Conservation (phyloP, 2,329 filamentous ascomycete species). For the Pseudocercospora fijiensis region DNA sequence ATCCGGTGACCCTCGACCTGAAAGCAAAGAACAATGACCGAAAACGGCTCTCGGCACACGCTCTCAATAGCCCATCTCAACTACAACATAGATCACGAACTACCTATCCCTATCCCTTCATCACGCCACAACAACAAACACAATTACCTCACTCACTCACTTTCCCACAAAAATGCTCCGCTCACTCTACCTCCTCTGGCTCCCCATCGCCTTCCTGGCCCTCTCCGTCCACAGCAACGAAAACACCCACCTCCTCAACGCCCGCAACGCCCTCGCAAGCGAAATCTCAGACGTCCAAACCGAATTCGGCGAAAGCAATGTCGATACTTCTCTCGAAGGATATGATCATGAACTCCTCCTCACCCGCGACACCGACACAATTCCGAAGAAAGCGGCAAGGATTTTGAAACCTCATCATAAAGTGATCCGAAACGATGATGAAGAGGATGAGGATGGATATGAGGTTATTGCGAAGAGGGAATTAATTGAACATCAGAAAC, state of each 20-base stretch:
- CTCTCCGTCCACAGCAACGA: slow-evolving; percentile 5
- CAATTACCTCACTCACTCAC: background rate
- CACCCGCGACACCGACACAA: background rate
- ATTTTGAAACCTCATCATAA: background rate
- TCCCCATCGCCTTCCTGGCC: slow-evolving; percentile 15
- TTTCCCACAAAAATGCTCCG: background rate
- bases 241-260: background rate
- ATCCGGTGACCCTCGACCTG: slow-evolving; percentile 14
- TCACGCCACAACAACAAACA: background rate
- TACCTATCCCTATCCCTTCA: background rate
- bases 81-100: slow-evolving; percentile 1
- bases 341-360: slow-evolving; percentile 10
- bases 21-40: slow-evolving; percentile 14
- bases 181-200: slow-evolving; percentile 19
- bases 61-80: background rate
- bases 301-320: slow-evolving; percentile 3
- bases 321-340: slow-evolving; percentile 13
- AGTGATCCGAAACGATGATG: background rate
- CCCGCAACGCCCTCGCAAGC: background rate
- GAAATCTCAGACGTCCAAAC: slow-evolving; percentile 1
- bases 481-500: background rate
- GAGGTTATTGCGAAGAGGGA: background rate
- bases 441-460: background rate
- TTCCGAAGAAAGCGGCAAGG: background rate
- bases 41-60: slow-evolving; percentile 13